A percentile compares a stretch with the other conserved stretches of the same genome.
These are phyloP conservation scores for Pleurostoma richardsiae DNA, from an alignment of 2,329 filamentous ascomycete genomes.

Conservation along the genomic window DNA sequence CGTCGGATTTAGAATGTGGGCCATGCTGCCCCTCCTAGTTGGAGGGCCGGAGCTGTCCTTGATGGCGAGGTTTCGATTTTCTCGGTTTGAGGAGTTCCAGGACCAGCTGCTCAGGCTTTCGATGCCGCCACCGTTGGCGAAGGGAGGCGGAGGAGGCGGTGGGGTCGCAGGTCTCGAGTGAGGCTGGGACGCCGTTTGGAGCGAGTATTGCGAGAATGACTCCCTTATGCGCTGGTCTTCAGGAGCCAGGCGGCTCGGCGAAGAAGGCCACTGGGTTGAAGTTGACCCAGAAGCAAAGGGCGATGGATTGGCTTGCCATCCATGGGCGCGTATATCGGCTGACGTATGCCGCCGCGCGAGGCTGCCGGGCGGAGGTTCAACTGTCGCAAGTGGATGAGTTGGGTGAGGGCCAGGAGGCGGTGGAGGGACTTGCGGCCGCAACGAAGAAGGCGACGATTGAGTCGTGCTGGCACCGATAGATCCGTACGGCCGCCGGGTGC, in stretches of 20 bases:
- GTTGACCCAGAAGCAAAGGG: constrained; percentile 60
- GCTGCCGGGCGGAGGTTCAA: constrained; percentile 60
- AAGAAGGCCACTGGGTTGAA: constrained; percentile 48
- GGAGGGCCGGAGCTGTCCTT: constrained; percentile 53
- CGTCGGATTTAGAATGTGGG: constrained; percentile 57
- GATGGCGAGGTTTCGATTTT: constrained; percentile 43
- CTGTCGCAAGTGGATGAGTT: constrained; percentile 61
- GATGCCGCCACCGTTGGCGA: constrained; percentile 34
- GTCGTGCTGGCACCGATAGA: constrained; percentile 71
- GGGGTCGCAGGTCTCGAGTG: constrained; percentile 51
- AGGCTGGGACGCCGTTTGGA: constrained; percentile 39
- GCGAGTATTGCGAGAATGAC: constrained; percentile 50
- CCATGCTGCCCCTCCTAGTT: constrained; percentile 56
- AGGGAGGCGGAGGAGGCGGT: constrained; percentile 44
- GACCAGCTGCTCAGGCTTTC: constrained; percentile 52
- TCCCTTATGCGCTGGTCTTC: constrained; percentile 54
- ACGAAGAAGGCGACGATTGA: constrained; percentile 69
- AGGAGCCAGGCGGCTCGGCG: constrained; percentile 41
- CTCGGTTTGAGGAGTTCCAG: constrained; percentile 47
- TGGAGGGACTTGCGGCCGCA: constrained; percentile 62
- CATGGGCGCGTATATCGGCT: constrained; percentile 88
- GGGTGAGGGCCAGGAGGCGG: constrained; percentile 43
- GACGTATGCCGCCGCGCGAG: constrained; percentile 85
- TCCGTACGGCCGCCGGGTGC: constrained; percentile 74
- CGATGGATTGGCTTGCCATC: constrained; percentile 62